Evolutionary conservation across 108 stramenopile genomes (phyloP), one percentile per base, ranked within the genome.

Genomic region (Skeletonema grethae): DNA sequence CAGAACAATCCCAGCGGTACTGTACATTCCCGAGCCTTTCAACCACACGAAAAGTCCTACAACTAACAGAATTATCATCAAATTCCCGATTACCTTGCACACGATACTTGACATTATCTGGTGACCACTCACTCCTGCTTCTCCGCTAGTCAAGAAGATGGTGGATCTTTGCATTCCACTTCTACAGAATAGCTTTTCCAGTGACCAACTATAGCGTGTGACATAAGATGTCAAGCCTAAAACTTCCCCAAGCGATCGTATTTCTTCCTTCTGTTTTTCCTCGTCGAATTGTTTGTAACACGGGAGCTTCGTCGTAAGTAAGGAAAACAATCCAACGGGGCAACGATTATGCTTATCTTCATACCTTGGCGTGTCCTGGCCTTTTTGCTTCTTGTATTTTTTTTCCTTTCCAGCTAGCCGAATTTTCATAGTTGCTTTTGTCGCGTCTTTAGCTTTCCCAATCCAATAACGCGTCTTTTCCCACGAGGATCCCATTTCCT

Each of bases 151-250:
- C 16, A 81, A 41, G 25, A 69, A 69, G 9, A 81, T 63, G 34
- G 36, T 30, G 32, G 58, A 61, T 15, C 53, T 39, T 24, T 62
- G 10, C 3, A 61, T 60, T 13, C 67, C 68, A 35, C 13, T 55
- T 11, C 63, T 48, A 39, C 73, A 80, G 43, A 75, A 80, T 4
- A 80, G 61, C 29, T 75, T 80, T 11, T 80, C 73, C 61, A 80
- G 69, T 38, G 67, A 69, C 79, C 79, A 80, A 3, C 73, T 69
- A 20, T 73, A 61, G 12, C 68, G 59, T 3, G 79, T 80, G 9
- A 80, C 57, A 30, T 70, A 80, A 12, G 79, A 57, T 6, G 48
- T 34, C n/a, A 32, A 69, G 15, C 62, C 67, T 35, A 61, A 55
- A 15, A 66, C 73, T 63, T 80, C 73, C 1, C 74, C 68, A 16